phyloP scores from a whole-genome alignment of 495 filamentous ascomycete species.

The Penicillium antarcticum region DNA sequence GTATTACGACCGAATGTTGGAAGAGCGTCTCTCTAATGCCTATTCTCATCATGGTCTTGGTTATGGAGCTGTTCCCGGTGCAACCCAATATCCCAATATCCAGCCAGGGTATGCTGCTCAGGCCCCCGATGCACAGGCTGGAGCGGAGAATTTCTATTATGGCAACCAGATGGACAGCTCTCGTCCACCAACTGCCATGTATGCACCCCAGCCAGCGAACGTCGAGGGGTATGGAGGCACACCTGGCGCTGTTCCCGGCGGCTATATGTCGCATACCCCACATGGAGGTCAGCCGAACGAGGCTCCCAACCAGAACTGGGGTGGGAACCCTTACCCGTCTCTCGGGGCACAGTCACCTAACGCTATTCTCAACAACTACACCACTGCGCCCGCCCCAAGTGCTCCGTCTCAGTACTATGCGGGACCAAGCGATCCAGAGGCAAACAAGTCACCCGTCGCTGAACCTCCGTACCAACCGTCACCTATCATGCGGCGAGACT shows the following conservation, averaged over 20 bases:
- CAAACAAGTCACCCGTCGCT: conserved; percentile 13
- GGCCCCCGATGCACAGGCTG: conserved; percentile 43
- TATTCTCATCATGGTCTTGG: conserved; percentile 74
- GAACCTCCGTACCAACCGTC: conserved; percentile 28
- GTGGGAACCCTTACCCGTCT: conserved; percentile 23
- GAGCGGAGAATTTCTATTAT: conserved; percentile 79
- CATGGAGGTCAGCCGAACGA: conserved; percentile 21
- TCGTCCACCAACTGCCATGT: conserved; percentile 32
- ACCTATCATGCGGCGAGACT: conserved; percentile 27
- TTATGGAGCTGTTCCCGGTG: conserved; percentile 42
- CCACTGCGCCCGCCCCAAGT: conserved; percentile 12
- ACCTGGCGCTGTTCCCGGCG: conserved; percentile 20
- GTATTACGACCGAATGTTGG: conserved; percentile 98
- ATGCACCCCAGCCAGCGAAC: conserved; percentile 43
- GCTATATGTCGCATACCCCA: conserved; percentile 23
- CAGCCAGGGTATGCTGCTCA: conserved; percentile 65
- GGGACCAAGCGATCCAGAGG: conserved; percentile 25
- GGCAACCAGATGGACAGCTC: conserved; percentile 54
- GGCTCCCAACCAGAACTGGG: conserved; percentile 24
- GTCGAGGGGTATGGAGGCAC: conserved; percentile 14
- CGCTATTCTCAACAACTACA: conserved; percentile 10
- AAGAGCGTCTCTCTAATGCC: conserved; percentile 88
- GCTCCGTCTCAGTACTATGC: conserved; percentile 31
- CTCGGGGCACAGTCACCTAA: conserved; percentile 30
- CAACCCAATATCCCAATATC: conserved; percentile 55